Conservation (phyloP, 176 grass and related monocot genomes). For the Hyparrhenia diplandra region DNA sequence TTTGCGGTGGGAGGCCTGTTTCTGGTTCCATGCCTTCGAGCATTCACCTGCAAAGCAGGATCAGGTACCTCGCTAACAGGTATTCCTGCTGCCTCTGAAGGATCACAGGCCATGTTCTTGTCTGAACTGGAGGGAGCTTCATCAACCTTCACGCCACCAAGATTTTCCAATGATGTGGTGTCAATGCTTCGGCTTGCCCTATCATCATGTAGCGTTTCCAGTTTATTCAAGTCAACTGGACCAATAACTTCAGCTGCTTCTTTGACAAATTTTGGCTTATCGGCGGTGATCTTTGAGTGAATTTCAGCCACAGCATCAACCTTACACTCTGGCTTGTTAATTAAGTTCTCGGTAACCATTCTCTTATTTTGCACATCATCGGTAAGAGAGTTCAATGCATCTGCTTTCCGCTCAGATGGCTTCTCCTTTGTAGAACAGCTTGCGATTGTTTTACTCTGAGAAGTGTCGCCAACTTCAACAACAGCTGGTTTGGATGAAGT, state of each 20-base stretch:
- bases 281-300: slow-evolving; percentile 20
- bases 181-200: background rate
- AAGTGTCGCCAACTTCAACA: slow-evolving; percentile 22
- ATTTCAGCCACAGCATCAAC: background rate
- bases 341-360: slow-evolving; percentile 8
- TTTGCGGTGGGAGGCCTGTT: slow-evolving; percentile 65
- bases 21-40: slow-evolving; percentile 74
- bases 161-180: slow-evolving; percentile 14
- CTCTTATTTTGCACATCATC: slow-evolving; percentile 23
- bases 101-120: slow-evolving; percentile 5
- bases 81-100: slow-evolving; percentile 4
- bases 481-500: slow-evolving; percentile 30
- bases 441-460: background rate
- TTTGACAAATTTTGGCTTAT: slow-evolving; percentile 14
- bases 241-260: slow-evolving; percentile 18
- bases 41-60: slow-evolving; percentile 21
- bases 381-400: slow-evolving; percentile 9
- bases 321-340: slow-evolving; percentile 29
- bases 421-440: slow-evolving; percentile 37
- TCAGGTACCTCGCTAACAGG: slow-evolving; percentile 17
- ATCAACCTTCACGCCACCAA: slow-evolving; percentile 25
- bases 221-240: slow-evolving; percentile 40
- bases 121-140: slow-evolving; percentile 23
- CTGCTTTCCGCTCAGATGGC: slow-evolving; percentile 7
- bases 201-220: slow-evolving; percentile 30